These are phyloP conservation scores for Botryotinia convoluta DNA, from an alignment of 2,329 filamentous ascomycete genomes.

Conservation along the genomic window DNA sequence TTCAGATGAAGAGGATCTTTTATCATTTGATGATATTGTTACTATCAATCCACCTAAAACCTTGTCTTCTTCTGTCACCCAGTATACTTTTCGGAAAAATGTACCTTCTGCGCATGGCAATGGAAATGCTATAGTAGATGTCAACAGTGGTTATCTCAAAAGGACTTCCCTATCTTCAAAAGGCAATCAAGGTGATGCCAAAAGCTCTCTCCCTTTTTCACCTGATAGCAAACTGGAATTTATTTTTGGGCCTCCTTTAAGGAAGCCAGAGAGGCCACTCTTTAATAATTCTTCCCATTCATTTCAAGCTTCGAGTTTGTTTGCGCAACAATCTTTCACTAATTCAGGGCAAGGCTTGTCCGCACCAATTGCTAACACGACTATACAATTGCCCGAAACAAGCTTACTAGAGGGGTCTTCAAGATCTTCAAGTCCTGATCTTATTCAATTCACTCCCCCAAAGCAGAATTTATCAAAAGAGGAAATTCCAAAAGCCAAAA, in stretches of 20 bases:
- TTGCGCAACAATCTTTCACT: neutral
- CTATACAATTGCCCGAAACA: neutral
- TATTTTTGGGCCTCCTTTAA: neutral
- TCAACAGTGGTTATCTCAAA: too few relatives aligned
- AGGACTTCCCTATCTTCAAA: neutral
- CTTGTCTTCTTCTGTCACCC: neutral
- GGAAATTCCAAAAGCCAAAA: neutral
- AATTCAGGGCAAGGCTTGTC: neutral
- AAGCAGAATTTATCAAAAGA: neutral
- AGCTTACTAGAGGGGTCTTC: neutral
- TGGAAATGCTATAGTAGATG: neutral
- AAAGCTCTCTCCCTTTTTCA: neutral
- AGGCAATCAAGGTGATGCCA: conserved; percentile 7
- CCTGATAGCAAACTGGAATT: neutral
- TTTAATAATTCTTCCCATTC: neutral
- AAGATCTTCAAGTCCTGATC: neutral
- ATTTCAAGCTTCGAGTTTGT: neutral
- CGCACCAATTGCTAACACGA: neutral
- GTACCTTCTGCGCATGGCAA: neutral
- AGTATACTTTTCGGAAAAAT: neutral
- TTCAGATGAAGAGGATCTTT: neutral
- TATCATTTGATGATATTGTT: conserved; percentile 2
- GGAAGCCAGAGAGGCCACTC: neutral
- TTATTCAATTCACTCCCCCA: conserved; percentile 7
- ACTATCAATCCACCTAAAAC: neutral